These are phyloP conservation scores for Skeletonema tropicum DNA, from an alignment of 108 stramenopile genomes.

Conservation along the genomic window DNA sequence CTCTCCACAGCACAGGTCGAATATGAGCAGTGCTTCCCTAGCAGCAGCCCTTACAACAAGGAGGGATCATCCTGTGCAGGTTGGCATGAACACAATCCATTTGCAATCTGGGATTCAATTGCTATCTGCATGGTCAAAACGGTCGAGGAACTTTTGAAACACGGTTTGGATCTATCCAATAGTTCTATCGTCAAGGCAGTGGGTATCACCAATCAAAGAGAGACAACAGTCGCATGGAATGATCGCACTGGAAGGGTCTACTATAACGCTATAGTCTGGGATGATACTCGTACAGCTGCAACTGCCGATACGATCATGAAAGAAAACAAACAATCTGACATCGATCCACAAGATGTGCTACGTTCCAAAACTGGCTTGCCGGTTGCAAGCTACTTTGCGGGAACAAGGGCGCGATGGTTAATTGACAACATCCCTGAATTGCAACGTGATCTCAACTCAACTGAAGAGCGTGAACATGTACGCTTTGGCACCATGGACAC, in stretches of 20 bases:
- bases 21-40: constrained; percentile 87
- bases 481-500: constrained; percentile 97
- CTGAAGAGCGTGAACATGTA: constrained; percentile 50
- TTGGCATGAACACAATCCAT: constrained; percentile 95
- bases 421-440: constrained; percentile 87
- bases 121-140: constrained; percentile 58
- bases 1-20: constrained; percentile 89
- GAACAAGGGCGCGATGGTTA: constrained; percentile 95
- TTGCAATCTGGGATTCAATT: constrained; percentile 82
- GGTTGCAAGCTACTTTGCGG: constrained; percentile 95
- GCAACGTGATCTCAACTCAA: constrained; percentile 56
- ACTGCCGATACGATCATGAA: constrained; percentile 79
- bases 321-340: constrained; percentile 30
- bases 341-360: constrained; percentile 64
- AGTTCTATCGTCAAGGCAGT: constrained; percentile 58
- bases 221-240: constrained; percentile 97
- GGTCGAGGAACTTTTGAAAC: constrained; percentile 38
- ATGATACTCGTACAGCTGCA: constrained; percentile 85
- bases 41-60: constrained; percentile 27
- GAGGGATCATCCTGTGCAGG: constrained; percentile 54
- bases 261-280: constrained; percentile 98
- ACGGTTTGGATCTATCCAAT: constrained; percentile 27
- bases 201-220: constrained; percentile 99
- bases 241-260: constrained; percentile 88
- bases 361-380: constrained; percentile 93